Evolutionary conservation across 768 basidiomycete genomes (phyloP).

Genomic region (Rhodotorula kratochvilovae): DNA sequence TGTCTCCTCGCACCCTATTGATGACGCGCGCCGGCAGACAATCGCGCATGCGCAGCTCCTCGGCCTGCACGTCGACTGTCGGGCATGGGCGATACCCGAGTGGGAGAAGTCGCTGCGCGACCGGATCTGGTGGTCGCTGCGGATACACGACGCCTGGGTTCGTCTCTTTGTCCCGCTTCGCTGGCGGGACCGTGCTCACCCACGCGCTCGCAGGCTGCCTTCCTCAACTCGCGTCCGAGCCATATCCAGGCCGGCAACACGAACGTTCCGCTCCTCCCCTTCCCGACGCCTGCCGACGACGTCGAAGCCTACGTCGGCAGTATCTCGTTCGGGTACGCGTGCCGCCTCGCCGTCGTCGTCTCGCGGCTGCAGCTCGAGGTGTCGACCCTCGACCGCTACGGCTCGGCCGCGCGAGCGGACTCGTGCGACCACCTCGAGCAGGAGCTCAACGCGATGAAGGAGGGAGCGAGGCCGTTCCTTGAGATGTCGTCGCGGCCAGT

Average conservation of each 20-base stretch:
- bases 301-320: not conserved
- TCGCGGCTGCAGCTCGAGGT: slow-evolving; percentile 15
- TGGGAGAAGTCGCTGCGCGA: slow-evolving; percentile 23
- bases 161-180: too few relatives aligned
- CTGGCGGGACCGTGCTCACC: not conserved
- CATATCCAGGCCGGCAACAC: slow-evolving; percentile 31
- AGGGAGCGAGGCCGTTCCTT: not conserved
- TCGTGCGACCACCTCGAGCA: slow-evolving; percentile 24
- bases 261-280: slow-evolving; percentile 9
- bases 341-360: slow-evolving; percentile 24
- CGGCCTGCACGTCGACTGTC: slow-evolving; percentile 26
- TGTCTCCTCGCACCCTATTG: too few relatives aligned
- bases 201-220: slow-evolving; percentile 17
- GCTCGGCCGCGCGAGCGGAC: not conserved
- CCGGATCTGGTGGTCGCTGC: slow-evolving; percentile 28
- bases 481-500: not conserved
- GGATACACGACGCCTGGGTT: slow-evolving; percentile 36
- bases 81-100: slow-evolving; percentile 14
- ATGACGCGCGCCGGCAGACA: not conserved
- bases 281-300: not conserved
- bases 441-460: slow-evolving; percentile 24
- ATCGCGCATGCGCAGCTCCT: slow-evolving; percentile 38
- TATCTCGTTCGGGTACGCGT: slow-evolving; percentile 20
- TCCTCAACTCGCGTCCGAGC: slow-evolving; percentile 33
- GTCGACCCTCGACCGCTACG: slow-evolving; percentile 13